Percentiles rank a stretch among this genome's conserved stretches.
These are phyloP conservation scores for Phialophora chinensis DNA, from an alignment of 2,329 filamentous ascomycete species.

Conservation along the genomic window DNA sequence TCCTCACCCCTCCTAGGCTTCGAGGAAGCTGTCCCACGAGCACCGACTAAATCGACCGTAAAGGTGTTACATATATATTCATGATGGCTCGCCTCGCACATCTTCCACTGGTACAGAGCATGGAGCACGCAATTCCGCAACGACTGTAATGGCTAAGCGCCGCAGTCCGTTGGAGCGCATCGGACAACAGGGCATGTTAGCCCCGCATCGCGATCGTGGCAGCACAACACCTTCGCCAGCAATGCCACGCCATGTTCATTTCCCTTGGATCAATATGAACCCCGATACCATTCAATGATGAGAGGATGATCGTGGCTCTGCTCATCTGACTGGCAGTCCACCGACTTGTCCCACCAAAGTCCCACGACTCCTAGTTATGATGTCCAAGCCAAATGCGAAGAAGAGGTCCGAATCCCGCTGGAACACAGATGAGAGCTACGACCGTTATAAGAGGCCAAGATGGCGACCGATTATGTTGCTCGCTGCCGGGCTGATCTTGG, in stretches of 20 bases:
- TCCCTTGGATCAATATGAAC: background rate
- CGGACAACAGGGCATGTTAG: background rate
- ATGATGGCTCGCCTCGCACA: no score
- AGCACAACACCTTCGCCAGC: background rate
- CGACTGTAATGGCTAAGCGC: no score
- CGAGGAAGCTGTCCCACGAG: no score
- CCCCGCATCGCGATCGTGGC: background rate
- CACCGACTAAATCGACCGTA: no score
- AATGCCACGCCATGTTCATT: background rate
- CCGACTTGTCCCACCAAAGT: background rate
- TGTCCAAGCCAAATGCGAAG: background rate
- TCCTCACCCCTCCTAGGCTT: no score
- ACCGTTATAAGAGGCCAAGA: constrained; percentile 6
- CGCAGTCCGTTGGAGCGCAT: background rate
- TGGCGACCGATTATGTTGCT: constrained; percentile 14
- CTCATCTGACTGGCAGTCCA: background rate
- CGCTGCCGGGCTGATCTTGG: background rate
- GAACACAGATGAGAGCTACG: constrained; percentile 16
- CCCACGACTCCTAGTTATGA: background rate
- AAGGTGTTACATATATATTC: no score
- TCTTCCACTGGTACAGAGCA: no score
- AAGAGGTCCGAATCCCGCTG: background rate
- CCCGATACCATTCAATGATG: background rate
- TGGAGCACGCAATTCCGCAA: no score
- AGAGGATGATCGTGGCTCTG: background rate